Evolutionary conservation across 306 rosid genomes (phyloP), one percentile per base, ranked within the genome.

Genomic region (apple (Malus domestica)): DNA sequence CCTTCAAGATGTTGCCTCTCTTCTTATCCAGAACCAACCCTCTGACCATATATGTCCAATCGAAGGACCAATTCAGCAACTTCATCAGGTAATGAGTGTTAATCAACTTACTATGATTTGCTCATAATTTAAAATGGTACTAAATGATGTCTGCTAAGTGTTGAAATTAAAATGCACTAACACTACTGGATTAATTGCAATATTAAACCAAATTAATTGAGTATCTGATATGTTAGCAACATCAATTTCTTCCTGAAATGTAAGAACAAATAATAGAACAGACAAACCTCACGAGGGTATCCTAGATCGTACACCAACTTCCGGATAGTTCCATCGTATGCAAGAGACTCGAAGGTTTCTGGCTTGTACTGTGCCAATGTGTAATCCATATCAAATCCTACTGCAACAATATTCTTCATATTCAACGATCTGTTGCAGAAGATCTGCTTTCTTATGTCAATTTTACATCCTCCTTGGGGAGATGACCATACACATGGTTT

Each of bases 311-410:
- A 77, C 76, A 95, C 99, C 85, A 95, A 83, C 77, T 95, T 95
- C 81, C 82, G 88, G 70, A 95, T 79, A 15, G 99, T 95, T 83
- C 99, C 99, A 87, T 85, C 91, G 71, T 95, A 92, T 67, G 97
- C 99, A 74, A 95, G 99, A 73, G 99, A 83, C 73, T 95, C 97
- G 59, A 95, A 95, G 72, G 99, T 95, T 81, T 95, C 99, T 3
- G 99, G 89, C 88, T 84, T 95, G 91, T 95, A 95, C 64, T 95
- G 99, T n/a, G 99, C 99, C 72, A 95, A 84, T 60, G 99, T 95
- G 84, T 95, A 95, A 85, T 95, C 99, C 99, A 95, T 92, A 84
- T 95, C 99, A 81, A 95, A 95, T 72, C 99, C 99, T 27, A 92
- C 97, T 27, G 99, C 97, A 78, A 92, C 92, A 65, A 92, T 92